phyloP scores from a whole-genome alignment of 371 early-diverging fungal species.

The Mucor irregularis region DNA sequence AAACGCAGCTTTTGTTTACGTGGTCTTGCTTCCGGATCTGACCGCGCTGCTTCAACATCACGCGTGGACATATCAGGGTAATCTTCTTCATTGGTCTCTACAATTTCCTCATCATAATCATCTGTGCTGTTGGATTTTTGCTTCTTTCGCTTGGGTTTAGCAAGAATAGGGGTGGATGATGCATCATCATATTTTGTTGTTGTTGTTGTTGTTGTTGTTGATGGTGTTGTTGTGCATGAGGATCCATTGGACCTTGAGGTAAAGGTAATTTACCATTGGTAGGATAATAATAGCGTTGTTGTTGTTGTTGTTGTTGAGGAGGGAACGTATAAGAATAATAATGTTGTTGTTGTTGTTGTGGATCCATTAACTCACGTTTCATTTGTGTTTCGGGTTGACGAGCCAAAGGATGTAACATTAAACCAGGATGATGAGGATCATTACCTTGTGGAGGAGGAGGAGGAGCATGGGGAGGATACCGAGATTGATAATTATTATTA shows the following conservation, averaged over 20 bases:
- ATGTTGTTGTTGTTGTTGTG: slow-evolving; percentile 6
- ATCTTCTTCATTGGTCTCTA: slow-evolving; percentile 38
- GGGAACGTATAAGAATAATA: slow-evolving; percentile 23
- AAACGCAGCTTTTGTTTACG: slow-evolving; percentile 74
- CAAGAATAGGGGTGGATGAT: slow-evolving; percentile 12
- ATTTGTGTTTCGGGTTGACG: slow-evolving; percentile 20
- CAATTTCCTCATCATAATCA: slow-evolving; percentile 27
- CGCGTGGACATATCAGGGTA: slow-evolving; percentile 49
- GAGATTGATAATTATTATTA: slow-evolving; percentile 5
- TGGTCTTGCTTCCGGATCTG: slow-evolving; percentile 54
- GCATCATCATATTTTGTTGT: background rate
- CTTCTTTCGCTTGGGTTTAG: slow-evolving; percentile 30
- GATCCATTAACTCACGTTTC: slow-evolving; percentile 22
- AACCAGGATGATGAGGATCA: slow-evolving; percentile 10
- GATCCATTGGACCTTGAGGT: background rate
- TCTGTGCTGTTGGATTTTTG: slow-evolving; percentile 17
- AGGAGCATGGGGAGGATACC: slow-evolving; percentile 16
- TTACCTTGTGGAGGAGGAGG: slow-evolving; percentile 10
- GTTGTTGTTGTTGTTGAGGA: slow-evolving; percentile 13
- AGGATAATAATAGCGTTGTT: slow-evolving; percentile 17
- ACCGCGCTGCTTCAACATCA: slow-evolving; percentile 43
- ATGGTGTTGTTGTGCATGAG: background rate
- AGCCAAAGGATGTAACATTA: slow-evolving; percentile 28
- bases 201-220: slow-evolving; percentile 11
- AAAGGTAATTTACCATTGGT: slow-evolving; percentile 17